These are phyloP conservation scores for Isabelozyma heimii DNA, from an alignment of 805 yeast genomes.

Conservation along the genomic window DNA sequence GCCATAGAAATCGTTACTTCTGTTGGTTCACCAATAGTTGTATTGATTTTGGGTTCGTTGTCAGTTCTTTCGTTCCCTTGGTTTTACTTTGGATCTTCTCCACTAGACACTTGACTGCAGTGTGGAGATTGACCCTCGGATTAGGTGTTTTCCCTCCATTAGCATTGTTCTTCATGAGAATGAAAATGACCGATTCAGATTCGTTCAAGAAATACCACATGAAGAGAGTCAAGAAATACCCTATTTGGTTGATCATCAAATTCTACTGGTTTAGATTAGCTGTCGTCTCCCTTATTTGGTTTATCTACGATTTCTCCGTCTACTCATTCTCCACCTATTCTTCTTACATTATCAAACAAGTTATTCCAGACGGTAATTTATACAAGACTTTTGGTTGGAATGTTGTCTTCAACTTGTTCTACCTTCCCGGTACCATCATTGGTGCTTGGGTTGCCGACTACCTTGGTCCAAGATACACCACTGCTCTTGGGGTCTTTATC, in stretches of 20 bases:
- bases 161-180: slow-evolving; percentile 71
- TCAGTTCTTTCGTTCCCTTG: slow-evolving; percentile 81
- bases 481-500: slow-evolving; percentile 60
- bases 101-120: slow-evolving; percentile 65
- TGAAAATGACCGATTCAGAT: slow-evolving; percentile 71
- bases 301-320: slow-evolving; percentile 82
- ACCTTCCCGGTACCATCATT: slow-evolving; percentile 83
- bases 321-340: slow-evolving; percentile 89
- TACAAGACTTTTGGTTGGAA: slow-evolving; percentile 89
- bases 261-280: slow-evolving; percentile 80
- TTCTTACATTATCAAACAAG: slow-evolving; percentile 57
- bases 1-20: slow-evolving; percentile 85
- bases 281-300: slow-evolving; percentile 80
- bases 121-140: slow-evolving; percentile 91
- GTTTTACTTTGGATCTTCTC: slow-evolving; percentile 82
- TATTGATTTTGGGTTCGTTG: slow-evolving; percentile 87
- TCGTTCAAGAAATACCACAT: slow-evolving; percentile 69
- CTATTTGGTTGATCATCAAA: slow-evolving; percentile 67
- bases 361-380: slow-evolving; percentile 60
- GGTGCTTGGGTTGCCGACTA: slow-evolving; percentile 88
- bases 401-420: slow-evolving; percentile 81
- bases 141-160: slow-evolving; percentile 88
- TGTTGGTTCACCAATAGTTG: slow-evolving; percentile 83
- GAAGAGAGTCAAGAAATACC: slow-evolving; percentile 54
- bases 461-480: slow-evolving; percentile 85